A percentile compares a stretch with the other conserved stretches of the same genome.
Conservation (phyloP, 2,329 filamentous ascomycete species). For the Tolypocladium capitatum region DNA sequence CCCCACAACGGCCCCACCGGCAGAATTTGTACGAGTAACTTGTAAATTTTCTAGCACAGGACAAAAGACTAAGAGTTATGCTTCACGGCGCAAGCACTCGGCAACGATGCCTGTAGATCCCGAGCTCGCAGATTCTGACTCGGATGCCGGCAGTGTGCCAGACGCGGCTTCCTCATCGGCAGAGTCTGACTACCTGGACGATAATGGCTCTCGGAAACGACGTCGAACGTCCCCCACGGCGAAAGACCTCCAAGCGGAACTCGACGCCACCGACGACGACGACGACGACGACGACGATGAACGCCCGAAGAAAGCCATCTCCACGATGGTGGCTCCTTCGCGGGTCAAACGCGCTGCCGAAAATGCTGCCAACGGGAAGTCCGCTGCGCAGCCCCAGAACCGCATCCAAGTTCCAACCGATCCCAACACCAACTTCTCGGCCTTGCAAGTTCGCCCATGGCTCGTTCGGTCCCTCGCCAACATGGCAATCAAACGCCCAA, state of each 20-base stretch:
- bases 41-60: not conserved
- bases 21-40: not conserved
- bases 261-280: conserved; percentile 10
- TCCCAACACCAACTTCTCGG: conserved; percentile 53
- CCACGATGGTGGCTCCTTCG: conserved; percentile 38
- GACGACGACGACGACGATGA: conserved; percentile 18
- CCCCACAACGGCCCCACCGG: not conserved
- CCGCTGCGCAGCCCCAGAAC: conserved; percentile 12
- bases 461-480: conserved; percentile 65
- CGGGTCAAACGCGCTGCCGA: conserved; percentile 31
- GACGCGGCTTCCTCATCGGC: conserved; percentile 11
- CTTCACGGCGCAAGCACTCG: not conserved
- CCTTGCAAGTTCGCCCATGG: conserved; percentile 70
- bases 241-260: conserved; percentile 10
- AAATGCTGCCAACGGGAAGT: conserved; percentile 7
- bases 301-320: conserved; percentile 19
- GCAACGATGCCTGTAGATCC: not conserved
- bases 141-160: not conserved
- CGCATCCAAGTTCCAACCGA: conserved; percentile 38
- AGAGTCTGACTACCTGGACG: conserved; percentile 38
- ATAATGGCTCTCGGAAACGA: conserved; percentile 29
- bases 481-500: conserved; percentile 76
- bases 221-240: conserved; percentile 23
- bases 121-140: not conserved
- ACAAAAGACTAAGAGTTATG: not conserved